Conservation (phyloP, 2,329 filamentous ascomycete species). For the Fusarium sororula region DNA sequence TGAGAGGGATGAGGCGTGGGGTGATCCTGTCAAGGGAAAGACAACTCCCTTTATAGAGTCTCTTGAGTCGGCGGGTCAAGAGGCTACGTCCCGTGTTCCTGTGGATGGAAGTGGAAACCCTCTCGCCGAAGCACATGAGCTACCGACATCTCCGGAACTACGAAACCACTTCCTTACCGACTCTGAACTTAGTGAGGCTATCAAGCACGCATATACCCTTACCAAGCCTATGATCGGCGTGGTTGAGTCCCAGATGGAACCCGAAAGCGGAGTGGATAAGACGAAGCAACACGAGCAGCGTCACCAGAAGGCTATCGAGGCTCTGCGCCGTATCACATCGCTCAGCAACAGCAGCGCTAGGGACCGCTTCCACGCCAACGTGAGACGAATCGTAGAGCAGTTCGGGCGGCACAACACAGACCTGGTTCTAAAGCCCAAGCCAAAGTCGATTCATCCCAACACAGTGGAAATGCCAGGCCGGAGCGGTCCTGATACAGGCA, state of each 20-base stretch:
- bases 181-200: slow-evolving; percentile 71
- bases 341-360: slow-evolving; percentile 80
- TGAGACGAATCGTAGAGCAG: slow-evolving; percentile 82
- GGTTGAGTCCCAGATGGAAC: slow-evolving; percentile 52
- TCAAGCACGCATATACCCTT: slow-evolving; percentile 74
- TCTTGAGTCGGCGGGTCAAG: slow-evolving; percentile 72
- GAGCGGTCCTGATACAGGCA: slow-evolving; percentile 91
- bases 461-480: slow-evolving; percentile 60
- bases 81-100: slow-evolving; percentile 46
- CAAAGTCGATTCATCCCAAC: slow-evolving; percentile 55
- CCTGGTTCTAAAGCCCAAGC: slow-evolving; percentile 69
- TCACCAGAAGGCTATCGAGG: slow-evolving; percentile 76
- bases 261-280: slow-evolving; percentile 49
- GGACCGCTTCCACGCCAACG: slow-evolving; percentile 83
- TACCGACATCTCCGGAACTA: slow-evolving; percentile 60
- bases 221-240: slow-evolving; percentile 64
- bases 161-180: slow-evolving; percentile 82
- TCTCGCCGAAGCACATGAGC: slow-evolving; percentile 49
- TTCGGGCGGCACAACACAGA: slow-evolving; percentile 96
- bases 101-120: slow-evolving; percentile 55
- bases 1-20: slow-evolving; percentile 71
- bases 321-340: slow-evolving; percentile 80
- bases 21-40: slow-evolving; percentile 82
- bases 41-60: slow-evolving; percentile 85
- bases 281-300: slow-evolving; percentile 58